Evolutionary conservation across 2,329 filamentous ascomycete genomes (phyloP).

Genomic region (Endocalyx cinctus): DNA sequence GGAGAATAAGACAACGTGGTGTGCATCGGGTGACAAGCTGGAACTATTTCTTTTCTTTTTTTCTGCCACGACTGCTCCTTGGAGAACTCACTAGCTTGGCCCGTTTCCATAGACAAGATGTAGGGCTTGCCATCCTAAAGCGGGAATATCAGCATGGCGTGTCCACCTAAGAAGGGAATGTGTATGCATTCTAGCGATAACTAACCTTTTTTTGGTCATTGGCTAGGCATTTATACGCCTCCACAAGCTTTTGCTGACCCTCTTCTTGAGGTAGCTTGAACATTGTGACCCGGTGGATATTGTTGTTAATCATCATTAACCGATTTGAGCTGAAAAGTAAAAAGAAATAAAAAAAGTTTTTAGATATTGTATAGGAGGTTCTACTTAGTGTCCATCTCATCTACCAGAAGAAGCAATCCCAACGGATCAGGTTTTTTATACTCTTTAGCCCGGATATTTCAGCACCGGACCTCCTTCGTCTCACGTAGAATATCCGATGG

Average conservation of each 20-base stretch:
- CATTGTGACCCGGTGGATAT: conserved; percentile 46
- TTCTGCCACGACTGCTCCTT: too few species aligned
- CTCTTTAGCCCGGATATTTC: too few species aligned
- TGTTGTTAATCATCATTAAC: conserved; percentile 32
- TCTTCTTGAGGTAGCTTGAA: conserved; percentile 47
- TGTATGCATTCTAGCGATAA: conserved; percentile 1
- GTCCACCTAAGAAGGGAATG: background rate
- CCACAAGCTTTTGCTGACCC: conserved; percentile 39
- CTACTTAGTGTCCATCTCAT: background rate
- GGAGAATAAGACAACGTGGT: too few species aligned
- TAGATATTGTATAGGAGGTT: conserved; percentile 1
- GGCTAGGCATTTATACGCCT: conserved; percentile 38
- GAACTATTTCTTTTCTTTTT: too few species aligned
- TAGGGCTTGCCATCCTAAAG: conserved; percentile 71
- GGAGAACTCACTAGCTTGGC: conserved; percentile 45
- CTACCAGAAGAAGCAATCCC: too few species aligned
- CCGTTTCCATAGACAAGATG: conserved; percentile 54
- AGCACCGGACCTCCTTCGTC: too few species aligned
- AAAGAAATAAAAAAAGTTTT: conserved; percentile 1
- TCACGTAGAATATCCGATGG: too few species aligned
- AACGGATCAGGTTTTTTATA: too few species aligned
- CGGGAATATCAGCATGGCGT: background rate
- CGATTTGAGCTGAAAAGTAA: background rate
- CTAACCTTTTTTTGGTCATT: conserved; percentile 39
- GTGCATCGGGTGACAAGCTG: too few species aligned